Conservation (phyloP, 2,329 filamentous ascomycete genomes). For the Botrytis medusae region DNA sequence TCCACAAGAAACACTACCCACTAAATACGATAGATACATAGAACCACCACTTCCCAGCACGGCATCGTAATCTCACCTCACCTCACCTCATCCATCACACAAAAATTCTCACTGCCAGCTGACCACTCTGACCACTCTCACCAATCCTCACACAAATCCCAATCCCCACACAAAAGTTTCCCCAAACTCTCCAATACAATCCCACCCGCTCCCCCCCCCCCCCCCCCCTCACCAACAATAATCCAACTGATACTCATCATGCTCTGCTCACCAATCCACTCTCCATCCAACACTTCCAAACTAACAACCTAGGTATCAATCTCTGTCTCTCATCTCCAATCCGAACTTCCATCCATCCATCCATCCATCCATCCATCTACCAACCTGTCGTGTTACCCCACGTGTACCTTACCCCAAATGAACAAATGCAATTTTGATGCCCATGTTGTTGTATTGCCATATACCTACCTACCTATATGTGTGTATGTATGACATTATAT, state of each 20-base stretch:
- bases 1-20: background rate
- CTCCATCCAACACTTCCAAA: background rate
- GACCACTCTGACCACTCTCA: background rate
- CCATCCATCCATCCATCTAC: background rate
- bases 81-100: background rate
- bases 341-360: background rate
- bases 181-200: background rate
- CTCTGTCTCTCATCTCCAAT: background rate
- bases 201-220: background rate
- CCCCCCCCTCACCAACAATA: background rate
- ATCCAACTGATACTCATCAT: background rate
- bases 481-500: background rate
- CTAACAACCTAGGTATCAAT: background rate
- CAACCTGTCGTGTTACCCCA: conserved; percentile 1
- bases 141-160: background rate
- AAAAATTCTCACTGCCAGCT: background rate
- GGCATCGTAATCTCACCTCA: too few relatives aligned
- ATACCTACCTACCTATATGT: too few relatives aligned
- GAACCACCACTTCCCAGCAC: background rate
- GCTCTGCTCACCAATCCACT: background rate
- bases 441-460: background rate
- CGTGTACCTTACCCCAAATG: background rate
- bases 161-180: background rate
- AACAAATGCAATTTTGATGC: background rate
- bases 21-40: background rate